Evolutionary conservation across 768 basidiomycete genomes (phyloP).

Genomic region (Naganishia onofrii): DNA sequence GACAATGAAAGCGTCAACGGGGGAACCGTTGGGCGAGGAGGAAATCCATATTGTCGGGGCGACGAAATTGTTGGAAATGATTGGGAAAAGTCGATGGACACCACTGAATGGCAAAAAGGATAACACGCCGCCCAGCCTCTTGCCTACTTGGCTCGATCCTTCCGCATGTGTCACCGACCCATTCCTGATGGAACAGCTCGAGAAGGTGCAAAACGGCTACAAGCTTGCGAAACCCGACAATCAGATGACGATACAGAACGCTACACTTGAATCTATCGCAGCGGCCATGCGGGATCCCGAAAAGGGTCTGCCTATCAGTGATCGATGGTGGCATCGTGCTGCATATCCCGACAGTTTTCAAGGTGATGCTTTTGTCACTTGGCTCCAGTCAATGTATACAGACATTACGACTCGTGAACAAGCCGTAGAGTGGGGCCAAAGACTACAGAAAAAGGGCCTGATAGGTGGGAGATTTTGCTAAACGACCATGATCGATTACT

Average conservation of each 20-base stretch:
- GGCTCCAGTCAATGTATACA: conserved; percentile 85
- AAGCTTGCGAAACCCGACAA: conserved; percentile 36
- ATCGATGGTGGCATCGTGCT: conserved; percentile 74
- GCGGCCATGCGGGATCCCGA: conserved; percentile 83
- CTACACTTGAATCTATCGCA: conserved; percentile 65
- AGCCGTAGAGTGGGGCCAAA: conserved; percentile 73
- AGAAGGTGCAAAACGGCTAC: conserved; percentile 62
- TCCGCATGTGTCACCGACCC: conserved; percentile 76
- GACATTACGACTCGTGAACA: conserved; percentile 81
- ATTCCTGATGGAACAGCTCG: conserved; percentile 71
- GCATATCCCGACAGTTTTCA: conserved; percentile 79
- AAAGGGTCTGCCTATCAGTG: conserved; percentile 72
- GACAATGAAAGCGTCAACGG: conserved; percentile 54
- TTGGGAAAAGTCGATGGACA: conserved; percentile 79
- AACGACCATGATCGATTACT: background rate
- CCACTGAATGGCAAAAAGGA: conserved; percentile 60
- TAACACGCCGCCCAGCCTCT: conserved; percentile 65
- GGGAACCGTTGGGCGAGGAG: conserved; percentile 77
- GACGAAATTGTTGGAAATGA: conserved; percentile 83
- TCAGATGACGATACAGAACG: conserved; percentile 26
- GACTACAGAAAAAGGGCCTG: conserved; percentile 73
- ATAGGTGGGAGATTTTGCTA: conserved; percentile 54
- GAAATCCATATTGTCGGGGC: conserved; percentile 85
- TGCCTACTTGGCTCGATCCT: conserved; percentile 81
- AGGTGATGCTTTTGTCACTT: conserved; percentile 83